Evolutionary conservation across 768 basidiomycete genomes (phyloP).

Genomic region (Thelephora aurantiotincta): DNA sequence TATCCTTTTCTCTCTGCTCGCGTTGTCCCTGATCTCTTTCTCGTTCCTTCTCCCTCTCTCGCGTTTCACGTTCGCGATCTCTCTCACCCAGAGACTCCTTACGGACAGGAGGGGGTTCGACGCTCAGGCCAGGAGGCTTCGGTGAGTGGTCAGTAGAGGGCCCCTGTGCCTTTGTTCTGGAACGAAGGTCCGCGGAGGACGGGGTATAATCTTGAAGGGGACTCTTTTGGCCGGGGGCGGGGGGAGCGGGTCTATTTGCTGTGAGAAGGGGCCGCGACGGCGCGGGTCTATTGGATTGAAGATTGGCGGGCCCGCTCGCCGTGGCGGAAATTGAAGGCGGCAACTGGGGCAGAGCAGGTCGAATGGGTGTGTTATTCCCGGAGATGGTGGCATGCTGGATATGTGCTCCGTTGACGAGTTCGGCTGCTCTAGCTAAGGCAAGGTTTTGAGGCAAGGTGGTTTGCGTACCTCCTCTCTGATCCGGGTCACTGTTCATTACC

Average conservation of each 20-base stretch:
- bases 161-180: conserved; percentile 46
- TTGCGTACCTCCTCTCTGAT: conserved; percentile 10
- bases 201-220: conserved; percentile 39
- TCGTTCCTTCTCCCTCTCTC: conserved; percentile 16
- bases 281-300: conserved; percentile 48
- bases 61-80: conserved; percentile 19
- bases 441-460: conserved; percentile 14
- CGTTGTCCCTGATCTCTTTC: conserved; percentile 2
- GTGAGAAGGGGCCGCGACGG: conserved; percentile 55
- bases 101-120: conserved; percentile 25
- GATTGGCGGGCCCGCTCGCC: conserved; percentile 13
- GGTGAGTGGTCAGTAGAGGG: conserved; percentile 21
- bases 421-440: conserved; percentile 38
- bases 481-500: conserved; percentile 9
- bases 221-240: conserved; percentile 18
- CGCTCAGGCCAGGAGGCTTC: conserved; percentile 19
- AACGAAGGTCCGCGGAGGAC: conserved; percentile 49
- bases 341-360: conserved; percentile 16
- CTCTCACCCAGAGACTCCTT: conserved; percentile 31
- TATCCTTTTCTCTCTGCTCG: conserved; percentile 4
- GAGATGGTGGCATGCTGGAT: conserved; percentile 28
- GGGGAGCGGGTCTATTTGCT: conserved; percentile 38
- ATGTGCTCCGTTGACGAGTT: conserved; percentile 43
- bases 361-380: conserved; percentile 15
- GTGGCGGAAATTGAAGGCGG: conserved; percentile 14